Evolutionary conservation across 1,284 basidiomycete genomes (phyloP).

Genomic region (Cutaneotrichosporon arboriforme): DNA sequence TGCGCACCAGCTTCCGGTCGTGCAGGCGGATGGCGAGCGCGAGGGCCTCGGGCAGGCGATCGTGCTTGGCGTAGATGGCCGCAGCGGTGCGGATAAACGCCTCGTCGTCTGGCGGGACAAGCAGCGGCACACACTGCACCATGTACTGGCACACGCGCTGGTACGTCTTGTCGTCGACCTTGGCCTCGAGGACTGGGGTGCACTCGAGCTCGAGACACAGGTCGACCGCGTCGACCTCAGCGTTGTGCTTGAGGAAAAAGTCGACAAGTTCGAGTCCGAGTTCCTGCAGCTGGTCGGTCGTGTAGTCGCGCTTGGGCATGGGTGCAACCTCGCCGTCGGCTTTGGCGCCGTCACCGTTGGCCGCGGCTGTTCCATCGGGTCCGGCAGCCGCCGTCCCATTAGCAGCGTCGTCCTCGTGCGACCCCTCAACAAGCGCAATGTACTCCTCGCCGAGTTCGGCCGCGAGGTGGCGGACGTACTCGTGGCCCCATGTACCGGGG

Average conservation of each 20-base stretch:
- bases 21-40: constrained; percentile 80
- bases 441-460: constrained; percentile 96
- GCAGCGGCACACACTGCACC: constrained; percentile 87
- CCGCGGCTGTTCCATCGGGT: constrained; percentile 2
- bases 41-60: constrained; percentile 87
- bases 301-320: constrained; percentile 25
- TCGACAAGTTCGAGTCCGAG: constrained; percentile 82
- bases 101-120: constrained; percentile 89
- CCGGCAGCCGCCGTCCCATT: background rate
- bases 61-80: constrained; percentile 79
- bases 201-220: constrained; percentile 91
- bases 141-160: constrained; percentile 95
- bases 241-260: constrained; percentile 91
- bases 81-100: constrained; percentile 88
- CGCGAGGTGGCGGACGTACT: constrained; percentile 96
- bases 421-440: constrained; percentile 31
- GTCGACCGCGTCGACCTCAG: constrained; percentile 97
- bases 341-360: constrained; percentile 13
- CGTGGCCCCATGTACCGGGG: constrained; percentile 96
- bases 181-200: constrained; percentile 66
- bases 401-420: constrained; percentile 47
- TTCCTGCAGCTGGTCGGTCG: constrained; percentile 60
- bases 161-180: constrained; percentile 75
- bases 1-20: constrained; percentile 69
- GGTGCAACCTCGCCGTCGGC: background rate